Evolutionary conservation across 2,329 filamentous ascomycete species (phyloP), one percentile per base, ranked within the genome.

Genomic region (Trichoderma breve): DNA sequence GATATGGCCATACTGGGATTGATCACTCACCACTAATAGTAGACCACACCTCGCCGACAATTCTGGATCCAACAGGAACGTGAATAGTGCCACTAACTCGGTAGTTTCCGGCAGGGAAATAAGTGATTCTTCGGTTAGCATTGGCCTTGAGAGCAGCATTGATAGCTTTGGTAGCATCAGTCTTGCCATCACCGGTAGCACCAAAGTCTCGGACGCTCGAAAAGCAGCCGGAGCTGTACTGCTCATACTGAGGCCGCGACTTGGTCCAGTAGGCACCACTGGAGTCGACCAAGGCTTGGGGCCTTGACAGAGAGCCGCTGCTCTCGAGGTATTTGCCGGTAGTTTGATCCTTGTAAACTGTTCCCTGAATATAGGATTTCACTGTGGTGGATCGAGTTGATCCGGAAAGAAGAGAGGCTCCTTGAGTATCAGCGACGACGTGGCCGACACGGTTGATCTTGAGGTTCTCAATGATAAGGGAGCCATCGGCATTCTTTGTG

Each of bases 131-230:
- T 32, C 58, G 47, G 68, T 73, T 73, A 3, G 72, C 72, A 47
- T 71, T 72, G 4, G 63, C 72, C 24, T 65, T 85, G 77, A 97
- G 91, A 73, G 93, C 93, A 70, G 84, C 82, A 84, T 97, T 96
- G 86, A 97, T 95, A 61, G 93, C 92, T 2, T 83, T 89, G 0
- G 93, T 96, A 78, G 96, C 93, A 80, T 97, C 94, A n/a, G 91
- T 92, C 0, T 83, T 80, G 70, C 84, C 86, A 79, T 86, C 87
- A 82, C 90, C 90, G 74, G 84, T 87, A 34, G 91, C 91, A 61
- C 91, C 91, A 77, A 87, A 93, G 74, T 92, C 90, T 80, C 86
- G 88, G 36, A 93, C 91, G 76, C 93, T 92, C 74, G 72, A 72
- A 64, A 73, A 73, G 58, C 72, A 73, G 28, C 63, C 55, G 4